A percentile compares a stretch with the other conserved stretches of the same genome.
Evolutionary conservation across 2,329 filamentous ascomycete genomes (phyloP).

Genomic region (Plenodomus lindquistii): DNA sequence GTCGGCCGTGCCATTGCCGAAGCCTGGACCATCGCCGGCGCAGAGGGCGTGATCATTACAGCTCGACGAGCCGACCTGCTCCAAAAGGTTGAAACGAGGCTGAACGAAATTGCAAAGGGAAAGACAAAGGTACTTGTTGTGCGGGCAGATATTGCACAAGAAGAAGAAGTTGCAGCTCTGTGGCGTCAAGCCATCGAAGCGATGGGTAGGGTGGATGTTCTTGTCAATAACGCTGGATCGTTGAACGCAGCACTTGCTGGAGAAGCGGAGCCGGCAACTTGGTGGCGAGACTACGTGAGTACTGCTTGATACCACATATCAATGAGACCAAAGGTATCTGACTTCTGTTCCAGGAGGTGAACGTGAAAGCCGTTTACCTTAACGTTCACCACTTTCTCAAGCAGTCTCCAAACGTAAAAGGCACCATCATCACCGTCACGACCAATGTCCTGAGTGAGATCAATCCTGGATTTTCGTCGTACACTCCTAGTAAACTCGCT

Average conservation of each 20-base stretch:
- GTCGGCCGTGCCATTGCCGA: slow-evolving; percentile 25
- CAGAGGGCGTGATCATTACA: slow-evolving; percentile 25
- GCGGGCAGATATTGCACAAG: slow-evolving; percentile 23
- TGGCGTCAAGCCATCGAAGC: slow-evolving; percentile 19
- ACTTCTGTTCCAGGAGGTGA: slow-evolving; percentile 20
- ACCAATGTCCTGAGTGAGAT: slow-evolving; percentile 17
- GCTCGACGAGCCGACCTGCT: slow-evolving; percentile 26
- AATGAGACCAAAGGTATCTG: not conserved
- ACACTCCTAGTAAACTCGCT: slow-evolving; percentile 29
- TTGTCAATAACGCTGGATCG: slow-evolving; percentile 26
- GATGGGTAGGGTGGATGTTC: slow-evolving; percentile 28
- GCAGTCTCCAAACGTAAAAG: slow-evolving; percentile 1
- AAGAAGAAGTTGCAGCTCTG: slow-evolving; percentile 17
- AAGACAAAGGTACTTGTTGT: slow-evolving; percentile 21
- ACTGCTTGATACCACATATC: slow-evolving; percentile 5
- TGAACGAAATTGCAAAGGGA: slow-evolving; percentile 15
- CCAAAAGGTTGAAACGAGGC: slow-evolving; percentile 11
- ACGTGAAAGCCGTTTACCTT: slow-evolving; percentile 20
- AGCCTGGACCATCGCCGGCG: slow-evolving; percentile 30
- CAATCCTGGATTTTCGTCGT: slow-evolving; percentile 19
- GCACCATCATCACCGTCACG: slow-evolving; percentile 23
- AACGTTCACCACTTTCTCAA: slow-evolving; percentile 13
- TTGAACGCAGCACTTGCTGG: slow-evolving; percentile 12
- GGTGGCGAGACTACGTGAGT: not conserved
- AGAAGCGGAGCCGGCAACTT: not conserved